These are phyloP conservation scores for Trypanosoma boissoni DNA, from an alignment of 208 protist genomes.

Conservation along the genomic window DNA sequence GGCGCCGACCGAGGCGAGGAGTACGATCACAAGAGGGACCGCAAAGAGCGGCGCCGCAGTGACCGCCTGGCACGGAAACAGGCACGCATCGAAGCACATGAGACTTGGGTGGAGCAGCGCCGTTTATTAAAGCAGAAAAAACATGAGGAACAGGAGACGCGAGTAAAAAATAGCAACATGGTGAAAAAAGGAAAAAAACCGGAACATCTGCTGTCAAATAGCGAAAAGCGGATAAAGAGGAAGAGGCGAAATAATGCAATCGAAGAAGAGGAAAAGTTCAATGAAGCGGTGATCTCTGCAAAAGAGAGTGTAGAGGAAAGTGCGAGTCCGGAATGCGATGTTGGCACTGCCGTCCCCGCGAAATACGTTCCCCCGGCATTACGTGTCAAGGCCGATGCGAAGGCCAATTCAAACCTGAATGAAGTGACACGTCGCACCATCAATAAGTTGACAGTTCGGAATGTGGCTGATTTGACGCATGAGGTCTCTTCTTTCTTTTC, in stretches of 20 bases:
- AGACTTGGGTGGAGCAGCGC: constrained; percentile 49
- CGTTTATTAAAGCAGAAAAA: constrained; percentile 18
- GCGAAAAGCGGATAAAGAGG: not conserved
- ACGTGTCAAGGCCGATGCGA: not conserved
- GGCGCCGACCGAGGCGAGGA: constrained; percentile 1
- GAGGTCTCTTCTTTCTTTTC: constrained; percentile 48
- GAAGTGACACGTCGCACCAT: constrained; percentile 47
- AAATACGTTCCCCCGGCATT: constrained; percentile 24
- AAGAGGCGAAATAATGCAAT: constrained; percentile 3
- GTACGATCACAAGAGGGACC: constrained; percentile 44
- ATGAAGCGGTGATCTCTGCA: no score
- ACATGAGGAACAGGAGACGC: constrained; percentile 23
- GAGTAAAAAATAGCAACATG: constrained; percentile 9
- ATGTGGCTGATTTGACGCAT: constrained; percentile 65
- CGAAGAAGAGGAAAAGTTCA: constrained; percentile 7
- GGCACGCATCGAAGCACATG: constrained; percentile 51
- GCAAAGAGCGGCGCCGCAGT: constrained; percentile 58
- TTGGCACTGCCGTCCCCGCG: not conserved
- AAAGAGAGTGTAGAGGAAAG: no score
- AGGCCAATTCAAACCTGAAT: constrained; percentile 23
- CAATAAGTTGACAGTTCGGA: constrained; percentile 77
- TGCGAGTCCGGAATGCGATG: not conserved
- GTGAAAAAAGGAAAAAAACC: constrained; percentile 10
- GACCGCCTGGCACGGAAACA: constrained; percentile 45
- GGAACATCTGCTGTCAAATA: no score